Evolutionary conservation across 2,329 filamentous ascomycete genomes (phyloP).

Genomic region (Clonostachys rhizophaga): DNA sequence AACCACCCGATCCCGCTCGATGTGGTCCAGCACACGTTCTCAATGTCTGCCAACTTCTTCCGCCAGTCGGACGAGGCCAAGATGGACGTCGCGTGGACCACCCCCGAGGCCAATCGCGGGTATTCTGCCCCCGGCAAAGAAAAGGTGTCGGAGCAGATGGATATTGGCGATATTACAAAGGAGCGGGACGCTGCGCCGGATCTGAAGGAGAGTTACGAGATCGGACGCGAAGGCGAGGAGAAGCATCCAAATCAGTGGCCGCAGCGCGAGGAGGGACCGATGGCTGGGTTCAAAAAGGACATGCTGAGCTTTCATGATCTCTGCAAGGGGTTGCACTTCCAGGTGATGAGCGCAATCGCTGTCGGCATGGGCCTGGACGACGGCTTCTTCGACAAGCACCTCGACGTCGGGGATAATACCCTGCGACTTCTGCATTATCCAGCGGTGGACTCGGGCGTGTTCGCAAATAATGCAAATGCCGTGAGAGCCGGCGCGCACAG

Average conservation of each 20-base stretch:
- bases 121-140: slow-evolving; percentile 68
- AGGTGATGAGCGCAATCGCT: slow-evolving; percentile 81
- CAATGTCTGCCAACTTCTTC: slow-evolving; percentile 68
- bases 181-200: slow-evolving; percentile 56
- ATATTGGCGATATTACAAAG: slow-evolving; percentile 45
- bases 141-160: slow-evolving; percentile 53
- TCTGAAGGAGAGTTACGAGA: slow-evolving; percentile 62
- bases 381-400: slow-evolving; percentile 71
- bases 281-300: slow-evolving; percentile 57
- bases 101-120: slow-evolving; percentile 67
- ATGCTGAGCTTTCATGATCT: slow-evolving; percentile 74
- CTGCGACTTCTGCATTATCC: slow-evolving; percentile 77
- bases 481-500: slow-evolving; percentile 77
- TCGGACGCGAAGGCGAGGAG: slow-evolving; percentile 54
- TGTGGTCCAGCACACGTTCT: slow-evolving; percentile 58
- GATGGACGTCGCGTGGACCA: slow-evolving; percentile 64
- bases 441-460: slow-evolving; percentile 58
- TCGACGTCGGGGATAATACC: slow-evolving; percentile 65
- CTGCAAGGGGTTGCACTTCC: slow-evolving; percentile 69
- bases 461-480: slow-evolving; percentile 59
- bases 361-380: slow-evolving; percentile 72
- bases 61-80: slow-evolving; percentile 57
- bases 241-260: slow-evolving; percentile 77
- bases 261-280: slow-evolving; percentile 16
- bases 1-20: slow-evolving; percentile 67